These are phyloP conservation scores for Pestalotiopsis sp. DNA, from an alignment of 2,329 filamentous ascomycete genomes.

Conservation along the genomic window DNA sequence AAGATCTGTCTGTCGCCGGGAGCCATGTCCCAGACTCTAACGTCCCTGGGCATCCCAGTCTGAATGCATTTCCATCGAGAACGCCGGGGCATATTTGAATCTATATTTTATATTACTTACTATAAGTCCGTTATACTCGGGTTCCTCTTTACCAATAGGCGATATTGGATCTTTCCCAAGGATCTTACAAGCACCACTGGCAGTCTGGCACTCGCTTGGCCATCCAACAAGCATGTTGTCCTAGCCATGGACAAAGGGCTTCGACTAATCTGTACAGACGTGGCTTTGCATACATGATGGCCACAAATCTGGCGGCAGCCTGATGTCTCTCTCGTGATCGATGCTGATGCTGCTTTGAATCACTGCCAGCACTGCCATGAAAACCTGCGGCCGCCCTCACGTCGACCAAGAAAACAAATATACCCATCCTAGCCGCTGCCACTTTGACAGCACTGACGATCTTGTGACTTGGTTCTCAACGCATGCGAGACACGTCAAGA, in stretches of 20 bases:
- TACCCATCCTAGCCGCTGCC: background rate
- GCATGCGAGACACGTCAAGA: background rate
- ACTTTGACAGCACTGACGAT: background rate
- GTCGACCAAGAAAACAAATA: background rate
- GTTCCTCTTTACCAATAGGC: background rate
- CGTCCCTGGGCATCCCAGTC: background rate
- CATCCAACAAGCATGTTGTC: background rate
- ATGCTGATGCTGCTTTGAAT: too few species aligned
- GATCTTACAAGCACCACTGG: background rate
- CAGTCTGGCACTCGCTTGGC: background rate
- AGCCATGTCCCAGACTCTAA: background rate
- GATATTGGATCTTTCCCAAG: background rate
- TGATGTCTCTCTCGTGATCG: too few species aligned
- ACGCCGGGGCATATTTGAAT: background rate
- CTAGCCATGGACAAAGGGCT: too few species aligned
- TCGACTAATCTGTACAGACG: too few species aligned
- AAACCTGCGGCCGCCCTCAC: too few species aligned
- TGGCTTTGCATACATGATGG: too few species aligned
- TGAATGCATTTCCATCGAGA: background rate
- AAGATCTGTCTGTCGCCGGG: background rate
- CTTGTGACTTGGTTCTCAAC: conserved; percentile 1
- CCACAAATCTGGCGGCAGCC: too few species aligned
- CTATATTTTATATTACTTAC: background rate
- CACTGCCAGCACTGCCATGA: too few species aligned
- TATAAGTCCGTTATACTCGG: background rate